Base-by-base conservation (phyloP, 257 asterid species). In the Solanum commersonii region DNA sequence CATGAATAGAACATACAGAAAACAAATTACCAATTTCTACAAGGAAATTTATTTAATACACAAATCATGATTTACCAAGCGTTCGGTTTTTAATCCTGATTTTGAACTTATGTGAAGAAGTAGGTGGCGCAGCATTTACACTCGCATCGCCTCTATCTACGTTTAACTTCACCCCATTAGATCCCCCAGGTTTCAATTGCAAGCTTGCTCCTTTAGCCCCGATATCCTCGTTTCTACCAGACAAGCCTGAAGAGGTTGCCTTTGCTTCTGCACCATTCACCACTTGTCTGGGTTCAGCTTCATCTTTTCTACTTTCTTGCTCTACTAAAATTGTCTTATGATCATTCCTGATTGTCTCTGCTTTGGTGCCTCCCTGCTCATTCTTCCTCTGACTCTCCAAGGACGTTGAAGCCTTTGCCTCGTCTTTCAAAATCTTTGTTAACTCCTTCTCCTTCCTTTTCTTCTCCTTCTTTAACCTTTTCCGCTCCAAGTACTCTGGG, bases 381-480 rank as follows among this genome's bases (percentile, higher is more conserved):
- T 49, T 31, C 71, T 82, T 82, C 65, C 31, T 52, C 65, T 0
- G 70, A 49, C 13, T 82, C 29, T 89, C 93, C 31, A 84, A 23
- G 3, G 89, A 11, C 59, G 93, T 88, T 27, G 86, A 63, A 49
- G 86, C 87, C 86, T 90, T 91, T 59, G 93, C 90, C 73, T 90
- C 90, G 12, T 90, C 94, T 20, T 91, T 90, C 23, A 93, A 88
- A 56, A 97, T 89, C 91, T 95, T 95, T 8, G 98, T 92, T 91
- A 95, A 85, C 88, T 96, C 98, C 91, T 97, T 97, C 90, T 96
- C 98, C 90, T 95, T 96, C 74, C 97, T 91, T 88, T 93, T 97
- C 95, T 94, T 96, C 89, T 95, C 98, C 93, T 94, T 95, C 95
- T 95, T 96, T 35, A 87, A 91, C 18, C 95, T 91, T 93, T 92